Evolutionary conservation across 768 basidiomycete genomes (phyloP), one percentile per base, ranked within the genome.

Genomic region (Calvatia gigantea): DNA sequence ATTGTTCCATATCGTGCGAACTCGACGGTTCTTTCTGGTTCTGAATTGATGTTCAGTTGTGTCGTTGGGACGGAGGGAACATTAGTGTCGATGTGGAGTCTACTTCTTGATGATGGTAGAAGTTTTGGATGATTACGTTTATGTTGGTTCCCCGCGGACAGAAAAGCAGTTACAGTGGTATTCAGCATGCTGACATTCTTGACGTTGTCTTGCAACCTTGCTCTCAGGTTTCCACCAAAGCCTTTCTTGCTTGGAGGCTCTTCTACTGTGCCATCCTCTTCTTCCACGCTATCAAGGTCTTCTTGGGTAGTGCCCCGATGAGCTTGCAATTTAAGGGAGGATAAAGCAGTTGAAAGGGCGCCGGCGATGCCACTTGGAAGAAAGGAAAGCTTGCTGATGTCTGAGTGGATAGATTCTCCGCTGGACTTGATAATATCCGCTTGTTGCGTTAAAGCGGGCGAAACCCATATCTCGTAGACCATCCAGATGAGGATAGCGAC

Each of bases 1-100:
- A 54, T 47, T 6, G 33, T 45, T 25, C 53, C 53, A 21, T 54
- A 54, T 9, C 53, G 53, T 29, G 45, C 15, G 14, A 47, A 33
- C 8, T 54, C 37, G n/a, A 54, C 28, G 3, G 32, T 19, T 6
- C 9, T 17, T 33, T 7, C 29, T 14, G 46, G 46, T 21, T 32
- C 4, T 5, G 15, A 6, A n/a, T 28, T 28, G 29, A 47, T 28
- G 21, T 17, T 32, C 31, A 47, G 12, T n/a, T 47, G 46, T 2
- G 46, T 47, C 31, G 21, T 15, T 8, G 46, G 29, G 29, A 33
- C 7, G 7, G 46, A 32, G 21, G 46, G 17, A n/a, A 32, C n/a
- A 8, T 46, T 38, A 25, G 45, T 46, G 19, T 32, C 14, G 5
- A 37, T 38, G 4, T 37, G 45, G 3, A 46, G 25, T 25, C 21